Conservation (phyloP, 257 asterid genomes). For the Solanum etuberosum region DNA sequence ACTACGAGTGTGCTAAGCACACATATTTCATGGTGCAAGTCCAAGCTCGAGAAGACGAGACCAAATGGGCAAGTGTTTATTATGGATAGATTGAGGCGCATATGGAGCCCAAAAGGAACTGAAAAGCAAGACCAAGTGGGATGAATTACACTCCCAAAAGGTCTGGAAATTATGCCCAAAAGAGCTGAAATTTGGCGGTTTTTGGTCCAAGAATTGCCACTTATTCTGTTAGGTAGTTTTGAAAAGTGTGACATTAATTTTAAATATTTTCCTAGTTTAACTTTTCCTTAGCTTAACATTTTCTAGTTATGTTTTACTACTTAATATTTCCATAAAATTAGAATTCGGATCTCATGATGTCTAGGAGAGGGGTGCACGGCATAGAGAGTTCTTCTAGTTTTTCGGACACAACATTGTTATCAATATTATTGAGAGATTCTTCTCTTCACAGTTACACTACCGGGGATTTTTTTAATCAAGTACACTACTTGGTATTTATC, state of each 20-base stretch:
- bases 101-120: background rate
- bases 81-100: background rate
- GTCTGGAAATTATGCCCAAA: background rate
- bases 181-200: background rate
- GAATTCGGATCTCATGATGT: background rate
- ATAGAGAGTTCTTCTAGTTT: background rate
- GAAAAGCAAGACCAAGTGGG: background rate
- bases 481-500: background rate
- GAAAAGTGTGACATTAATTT: background rate
- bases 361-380: background rate
- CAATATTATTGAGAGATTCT: background rate
- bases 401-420: background rate
- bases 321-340: background rate
- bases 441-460: background rate
- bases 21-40: background rate
- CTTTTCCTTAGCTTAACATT: background rate
- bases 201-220: background rate
- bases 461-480: background rate
- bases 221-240: background rate
- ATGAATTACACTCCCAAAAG: background rate
- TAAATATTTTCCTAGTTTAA: background rate
- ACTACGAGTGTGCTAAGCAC: background rate
- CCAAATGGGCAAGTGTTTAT: background rate
- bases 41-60: background rate
- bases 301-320: background rate